These are phyloP conservation scores for Lodderomyces jiufengensis DNA, from an alignment of 1,139 yeast species.

Conservation along the genomic window DNA sequence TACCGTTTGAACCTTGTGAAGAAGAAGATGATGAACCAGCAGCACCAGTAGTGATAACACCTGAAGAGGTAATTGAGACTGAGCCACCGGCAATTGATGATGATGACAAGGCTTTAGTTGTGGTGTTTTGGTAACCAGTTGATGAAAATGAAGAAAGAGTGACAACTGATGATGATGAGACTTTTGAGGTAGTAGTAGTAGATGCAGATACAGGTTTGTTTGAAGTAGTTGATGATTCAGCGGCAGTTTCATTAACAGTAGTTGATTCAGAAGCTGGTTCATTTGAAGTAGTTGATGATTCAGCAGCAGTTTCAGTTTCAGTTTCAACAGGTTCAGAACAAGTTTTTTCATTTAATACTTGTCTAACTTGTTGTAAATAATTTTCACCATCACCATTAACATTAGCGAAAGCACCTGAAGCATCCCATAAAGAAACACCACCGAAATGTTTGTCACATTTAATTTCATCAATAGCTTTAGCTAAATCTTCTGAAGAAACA, in stretches of 20 bases:
- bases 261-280: constrained; percentile 11
- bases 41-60: constrained; percentile 1
- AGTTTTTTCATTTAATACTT: constrained; percentile 11
- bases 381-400: constrained; percentile 19
- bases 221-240: constrained; percentile 4
- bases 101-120: no score
- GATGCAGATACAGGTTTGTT: constrained; percentile 7
- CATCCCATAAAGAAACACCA: constrained; percentile 91
- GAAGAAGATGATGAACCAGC: neutral
- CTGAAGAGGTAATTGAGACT: no score
- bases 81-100: neutral
- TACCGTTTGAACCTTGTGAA: neutral
- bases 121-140: neutral
- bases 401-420: constrained; percentile 73
- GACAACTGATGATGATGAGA: constrained; percentile 1
- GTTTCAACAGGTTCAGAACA: no score
- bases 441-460: constrained; percentile 55
- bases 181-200: constrained; percentile 2
- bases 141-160: neutral
- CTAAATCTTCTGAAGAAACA: constrained; percentile 11
- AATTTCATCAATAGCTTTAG: constrained; percentile 29
- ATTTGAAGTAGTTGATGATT: constrained; percentile 12
- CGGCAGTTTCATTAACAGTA: neutral
- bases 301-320: no score
- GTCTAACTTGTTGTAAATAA: constrained; percentile 14